These are phyloP conservation scores for Trichoderma gamsii DNA, from an alignment of 495 filamentous ascomycete genomes.

Conservation along the genomic window DNA sequence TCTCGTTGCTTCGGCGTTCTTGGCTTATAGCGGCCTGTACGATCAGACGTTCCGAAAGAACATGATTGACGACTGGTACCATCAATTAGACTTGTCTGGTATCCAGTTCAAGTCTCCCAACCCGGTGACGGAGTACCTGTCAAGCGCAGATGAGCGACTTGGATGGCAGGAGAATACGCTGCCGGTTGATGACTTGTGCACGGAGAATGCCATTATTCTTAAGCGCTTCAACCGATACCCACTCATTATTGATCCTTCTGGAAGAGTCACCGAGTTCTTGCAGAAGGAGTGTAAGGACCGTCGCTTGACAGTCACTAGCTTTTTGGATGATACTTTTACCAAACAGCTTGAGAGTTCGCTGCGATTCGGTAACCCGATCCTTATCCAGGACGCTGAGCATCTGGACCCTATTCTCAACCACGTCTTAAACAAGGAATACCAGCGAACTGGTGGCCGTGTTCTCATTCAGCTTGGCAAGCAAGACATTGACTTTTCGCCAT, in stretches of 20 bases:
- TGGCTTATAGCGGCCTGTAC: constrained; percentile 96
- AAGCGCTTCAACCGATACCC: constrained; percentile 98
- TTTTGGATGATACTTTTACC: constrained; percentile 94
- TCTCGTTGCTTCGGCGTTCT: constrained; percentile 86
- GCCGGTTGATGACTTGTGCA: constrained; percentile 97
- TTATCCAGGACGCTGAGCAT: constrained; percentile 97
- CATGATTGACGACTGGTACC: constrained; percentile 96
- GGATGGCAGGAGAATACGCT: constrained; percentile 92
- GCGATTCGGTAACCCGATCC: constrained; percentile 95
- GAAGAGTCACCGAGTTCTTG: constrained; percentile 87
- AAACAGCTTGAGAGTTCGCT: constrained; percentile 95
- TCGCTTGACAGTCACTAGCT: constrained; percentile 92
- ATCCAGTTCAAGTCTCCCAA: constrained; percentile 91
- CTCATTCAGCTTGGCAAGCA: constrained; percentile 97
- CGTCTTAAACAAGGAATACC: constrained; percentile 98
- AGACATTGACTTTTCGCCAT: constrained; percentile 97
- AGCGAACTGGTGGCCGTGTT: constrained; percentile 97
- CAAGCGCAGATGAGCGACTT: constrained; percentile 89
- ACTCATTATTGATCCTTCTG: constrained; percentile 95
- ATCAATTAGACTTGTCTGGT: constrained; percentile 82
- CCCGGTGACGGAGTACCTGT: constrained; percentile 92
- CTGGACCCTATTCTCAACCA: constrained; percentile 96
- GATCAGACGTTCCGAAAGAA: constrained; percentile 96
- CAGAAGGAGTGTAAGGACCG: constrained; percentile 90
- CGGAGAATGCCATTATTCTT: constrained; percentile 95